Evolutionary conservation across 495 filamentous ascomycete species (phyloP).

Genomic region (Aspergillus wentii): DNA sequence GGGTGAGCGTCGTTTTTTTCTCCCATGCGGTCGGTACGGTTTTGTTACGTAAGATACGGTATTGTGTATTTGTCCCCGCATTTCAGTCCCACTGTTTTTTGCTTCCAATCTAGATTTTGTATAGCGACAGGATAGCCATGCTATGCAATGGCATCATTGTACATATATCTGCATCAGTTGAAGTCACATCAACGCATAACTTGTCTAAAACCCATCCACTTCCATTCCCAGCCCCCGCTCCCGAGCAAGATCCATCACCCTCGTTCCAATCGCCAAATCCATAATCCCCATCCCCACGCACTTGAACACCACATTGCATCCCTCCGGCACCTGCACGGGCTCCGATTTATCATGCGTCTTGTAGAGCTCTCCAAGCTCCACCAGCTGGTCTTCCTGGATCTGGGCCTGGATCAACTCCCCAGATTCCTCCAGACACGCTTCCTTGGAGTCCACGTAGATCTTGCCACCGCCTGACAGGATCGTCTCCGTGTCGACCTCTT

Average conservation of each 20-base stretch:
- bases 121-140: too few species aligned
- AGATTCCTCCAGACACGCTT: conserved; percentile 76
- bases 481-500: conserved; percentile 74
- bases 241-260: conserved; percentile 67
- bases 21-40: too few species aligned
- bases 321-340: conserved; percentile 17
- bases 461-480: conserved; percentile 68
- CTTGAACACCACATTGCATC: conserved; percentile 64
- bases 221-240: conserved; percentile 64
- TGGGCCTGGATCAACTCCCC: conserved; percentile 82
- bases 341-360: conserved; percentile 37
- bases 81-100: too few species aligned
- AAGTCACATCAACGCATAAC: too few species aligned
- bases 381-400: conserved; percentile 60
- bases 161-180: too few species aligned
- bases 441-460: conserved; percentile 76
- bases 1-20: too few species aligned
- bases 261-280: conserved; percentile 53
- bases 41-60: too few species aligned
- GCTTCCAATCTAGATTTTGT: too few species aligned
- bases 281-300: conserved; percentile 46
- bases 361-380: conserved; percentile 81
- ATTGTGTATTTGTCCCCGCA: too few species aligned
- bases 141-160: too few species aligned
- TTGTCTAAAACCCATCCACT: conserved; percentile 59